Conservation (phyloP, 225 moss, liverwort and hornwort species). For the Lunularia cruciata region DNA sequence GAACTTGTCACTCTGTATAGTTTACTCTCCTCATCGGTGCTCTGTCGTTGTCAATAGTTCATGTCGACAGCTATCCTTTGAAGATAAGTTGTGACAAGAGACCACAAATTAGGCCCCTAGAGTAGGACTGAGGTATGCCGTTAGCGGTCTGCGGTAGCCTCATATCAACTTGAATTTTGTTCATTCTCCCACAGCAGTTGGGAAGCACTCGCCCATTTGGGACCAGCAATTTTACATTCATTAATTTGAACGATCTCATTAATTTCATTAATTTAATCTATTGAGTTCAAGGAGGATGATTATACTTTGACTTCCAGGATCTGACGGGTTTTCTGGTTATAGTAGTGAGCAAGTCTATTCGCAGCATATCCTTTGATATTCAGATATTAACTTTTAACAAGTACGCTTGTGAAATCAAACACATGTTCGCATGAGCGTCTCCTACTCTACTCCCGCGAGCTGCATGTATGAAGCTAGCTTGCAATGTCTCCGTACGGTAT, state of each 20-base stretch:
- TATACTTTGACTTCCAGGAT: too few species aligned
- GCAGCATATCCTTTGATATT: too few species aligned
- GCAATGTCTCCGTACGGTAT: too few species aligned
- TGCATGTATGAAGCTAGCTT: too few species aligned
- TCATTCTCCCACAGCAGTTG: constrained; percentile 1
- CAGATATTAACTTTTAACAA: too few species aligned
- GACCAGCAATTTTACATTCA: constrained; percentile 12
- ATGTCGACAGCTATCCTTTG: constrained; percentile 24
- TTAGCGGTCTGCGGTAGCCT: background rate
- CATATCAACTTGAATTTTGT: constrained; percentile 9
- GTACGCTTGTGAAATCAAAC: too few species aligned
- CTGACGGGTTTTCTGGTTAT: too few species aligned
- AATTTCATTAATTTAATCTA: too few species aligned
- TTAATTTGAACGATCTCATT: constrained; percentile 4
- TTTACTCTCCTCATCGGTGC: constrained; percentile 16
- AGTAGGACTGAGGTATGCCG: constrained; percentile 3
- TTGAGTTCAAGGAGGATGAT: too few species aligned
- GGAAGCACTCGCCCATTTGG: constrained; percentile 8
- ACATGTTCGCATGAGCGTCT: too few species aligned
- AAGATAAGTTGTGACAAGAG: constrained; percentile 23
- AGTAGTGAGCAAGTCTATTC: too few species aligned
- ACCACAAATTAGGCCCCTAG: background rate
- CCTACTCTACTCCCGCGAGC: too few species aligned
- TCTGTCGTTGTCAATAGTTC: constrained; percentile 23
- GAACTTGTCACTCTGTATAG: constrained; percentile 33